Evolutionary conservation across 2,329 filamentous ascomycete genomes (phyloP).

Genomic region (Clarireedia paspali): DNA sequence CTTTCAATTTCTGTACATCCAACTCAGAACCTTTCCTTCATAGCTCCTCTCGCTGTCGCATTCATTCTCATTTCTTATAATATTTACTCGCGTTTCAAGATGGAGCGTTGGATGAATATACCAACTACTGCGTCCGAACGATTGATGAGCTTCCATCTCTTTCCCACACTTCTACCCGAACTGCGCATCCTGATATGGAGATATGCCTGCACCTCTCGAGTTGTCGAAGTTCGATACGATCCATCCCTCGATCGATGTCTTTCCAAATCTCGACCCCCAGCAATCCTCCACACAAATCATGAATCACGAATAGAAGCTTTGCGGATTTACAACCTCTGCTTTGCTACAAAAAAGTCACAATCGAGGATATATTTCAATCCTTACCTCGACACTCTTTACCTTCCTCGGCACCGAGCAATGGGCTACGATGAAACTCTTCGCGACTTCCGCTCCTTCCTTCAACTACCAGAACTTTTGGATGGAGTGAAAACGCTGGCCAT

Average conservation of each 20-base stretch:
- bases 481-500: slow-evolving; percentile 36
- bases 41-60: too few species aligned
- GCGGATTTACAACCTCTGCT: slow-evolving; percentile 31
- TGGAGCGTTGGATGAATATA: neutral
- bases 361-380: slow-evolving; percentile 26
- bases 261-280: slow-evolving; percentile 33
- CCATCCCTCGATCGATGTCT: slow-evolving; percentile 24
- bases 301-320: slow-evolving; percentile 38
- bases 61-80: neutral
- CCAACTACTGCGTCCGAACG: neutral
- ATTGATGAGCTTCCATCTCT: slow-evolving; percentile 18
- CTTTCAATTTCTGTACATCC: neutral
- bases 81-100: neutral
- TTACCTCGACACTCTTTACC: slow-evolving; percentile 23
- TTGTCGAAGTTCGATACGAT: slow-evolving; percentile 30
- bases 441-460: slow-evolving; percentile 34
- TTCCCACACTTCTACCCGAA: slow-evolving; percentile 23
- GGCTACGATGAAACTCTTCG: slow-evolving; percentile 31
- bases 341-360: slow-evolving; percentile 29
- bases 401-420: slow-evolving; percentile 30
- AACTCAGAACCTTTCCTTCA: neutral
- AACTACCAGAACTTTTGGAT: slow-evolving; percentile 25
- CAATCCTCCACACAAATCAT: slow-evolving; percentile 34
- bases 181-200: slow-evolving; percentile 25
- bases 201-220: slow-evolving; percentile 19